A percentile compares a stretch with the other conserved stretches of the same genome.
phyloP scores from a whole-genome alignment of 495 filamentous ascomycete genomes.

The Amphirosellinia nigrospora region DNA sequence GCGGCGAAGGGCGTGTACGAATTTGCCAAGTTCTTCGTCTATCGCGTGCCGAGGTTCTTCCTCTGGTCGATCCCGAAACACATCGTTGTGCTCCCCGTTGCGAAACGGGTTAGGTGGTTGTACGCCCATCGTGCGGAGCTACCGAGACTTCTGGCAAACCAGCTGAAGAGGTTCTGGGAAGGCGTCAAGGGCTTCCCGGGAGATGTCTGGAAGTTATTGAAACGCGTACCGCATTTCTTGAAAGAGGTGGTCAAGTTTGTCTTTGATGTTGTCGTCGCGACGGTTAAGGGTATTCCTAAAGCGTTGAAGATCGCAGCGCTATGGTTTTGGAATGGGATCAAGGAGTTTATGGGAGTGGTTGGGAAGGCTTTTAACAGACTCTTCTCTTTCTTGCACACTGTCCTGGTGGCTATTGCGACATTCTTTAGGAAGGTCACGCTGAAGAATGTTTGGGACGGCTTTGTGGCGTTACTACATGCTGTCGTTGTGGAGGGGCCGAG shows the following conservation, averaged over 20 bases:
- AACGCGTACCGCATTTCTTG: not conserved
- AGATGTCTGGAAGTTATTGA: not conserved
- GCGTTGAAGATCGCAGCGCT: not conserved
- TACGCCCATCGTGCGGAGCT: not conserved
- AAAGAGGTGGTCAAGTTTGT: not conserved
- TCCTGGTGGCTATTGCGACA: not conserved
- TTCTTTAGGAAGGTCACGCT: not conserved
- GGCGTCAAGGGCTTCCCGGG: not conserved
- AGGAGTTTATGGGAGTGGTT: not conserved
- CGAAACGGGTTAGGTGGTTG: not conserved
- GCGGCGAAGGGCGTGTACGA: not conserved
- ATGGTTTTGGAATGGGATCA: not conserved
- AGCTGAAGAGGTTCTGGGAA: not conserved
- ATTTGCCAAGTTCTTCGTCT: not conserved
- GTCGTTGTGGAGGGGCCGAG: not conserved
- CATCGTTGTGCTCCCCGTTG: not conserved
- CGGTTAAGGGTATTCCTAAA: not conserved
- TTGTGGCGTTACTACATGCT: not conserved
- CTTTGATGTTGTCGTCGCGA: not conserved
- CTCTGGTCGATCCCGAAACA: not conserved
- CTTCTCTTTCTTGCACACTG: not conserved
- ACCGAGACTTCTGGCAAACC: not conserved
- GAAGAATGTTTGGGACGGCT: conserved; percentile 9
- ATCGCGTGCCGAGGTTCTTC: too few relatives aligned
- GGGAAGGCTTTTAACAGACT: not conserved